A percentile compares a stretch with the other conserved stretches of the same genome.
Conservation (phyloP, 2,329 filamentous ascomycete genomes). For the Xylaria sp. region DNA sequence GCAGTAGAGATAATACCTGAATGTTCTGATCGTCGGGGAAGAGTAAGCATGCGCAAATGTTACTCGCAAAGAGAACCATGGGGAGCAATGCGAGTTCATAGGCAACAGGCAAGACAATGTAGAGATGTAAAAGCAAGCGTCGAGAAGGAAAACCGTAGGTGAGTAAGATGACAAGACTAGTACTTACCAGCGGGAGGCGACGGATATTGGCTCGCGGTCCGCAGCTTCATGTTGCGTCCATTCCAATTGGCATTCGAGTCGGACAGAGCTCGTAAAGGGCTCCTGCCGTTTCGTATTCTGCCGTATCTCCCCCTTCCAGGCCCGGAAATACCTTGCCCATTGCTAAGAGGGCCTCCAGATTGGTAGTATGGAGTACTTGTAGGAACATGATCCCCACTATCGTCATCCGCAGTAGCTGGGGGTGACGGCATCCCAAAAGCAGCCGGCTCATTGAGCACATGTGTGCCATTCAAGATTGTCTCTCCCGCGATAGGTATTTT, state of each 20-base stretch:
- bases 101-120: background rate
- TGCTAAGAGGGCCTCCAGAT: conserved; percentile 63
- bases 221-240: conserved; percentile 58
- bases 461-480: conserved; percentile 59
- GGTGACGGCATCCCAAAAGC: conserved; percentile 49
- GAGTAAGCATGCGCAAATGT: conserved; percentile 36
- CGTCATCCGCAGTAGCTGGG: conserved; percentile 50
- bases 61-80: background rate
- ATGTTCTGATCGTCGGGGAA: conserved; percentile 55
- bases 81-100: background rate
- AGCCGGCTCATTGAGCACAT: conserved; percentile 52
- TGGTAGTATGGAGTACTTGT: conserved; percentile 53
- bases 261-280: conserved; percentile 67
- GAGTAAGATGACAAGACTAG: background rate
- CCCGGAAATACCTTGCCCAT: conserved; percentile 79
- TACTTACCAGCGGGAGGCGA: conserved; percentile 57
- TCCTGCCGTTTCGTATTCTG: conserved; percentile 70
- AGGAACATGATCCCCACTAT: conserved; percentile 47
- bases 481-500: conserved; percentile 94
- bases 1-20: conserved; percentile 89
- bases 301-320: conserved; percentile 86
- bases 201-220: conserved; percentile 54
- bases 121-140: background rate
- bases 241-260: conserved; percentile 68
- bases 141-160: background rate